Evolutionary conservation across 306 rosid species (phyloP), one percentile per base, ranked within the genome.

Genomic region (Medicago ruthenica): DNA sequence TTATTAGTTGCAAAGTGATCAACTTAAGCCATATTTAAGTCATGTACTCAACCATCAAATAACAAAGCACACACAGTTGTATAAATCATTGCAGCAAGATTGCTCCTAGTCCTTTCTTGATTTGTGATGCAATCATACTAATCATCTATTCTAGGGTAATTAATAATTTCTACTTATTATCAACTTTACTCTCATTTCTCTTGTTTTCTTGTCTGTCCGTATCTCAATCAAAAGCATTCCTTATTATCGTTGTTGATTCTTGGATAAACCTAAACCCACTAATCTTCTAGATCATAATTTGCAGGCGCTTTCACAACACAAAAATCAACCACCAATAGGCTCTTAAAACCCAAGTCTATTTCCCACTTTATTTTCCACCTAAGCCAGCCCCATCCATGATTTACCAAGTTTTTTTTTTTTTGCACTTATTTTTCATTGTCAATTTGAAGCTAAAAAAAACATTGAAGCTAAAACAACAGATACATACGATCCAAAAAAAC

Each of bases 211-310:
- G 36, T 17, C 36, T 5, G 27, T 34, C 73, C 47, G 51, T 13
- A 54, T 34, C 58, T 39, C 40, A 55, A 72, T 20, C 51, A 18
- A 57, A 57, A 57, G n/a, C 67, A 57, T 72, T 57, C 66, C 44
- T 13, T 70, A 72, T 17, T 21, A 20, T 14, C 60, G 40, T 42
- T 12, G 54, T 39, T 39, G 39, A 21, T 54, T 37, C 39, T 37
- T 41, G 57, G 55, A 40, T 41, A 73, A 22, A 58, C 41, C 57
- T 6, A 42, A 73, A 22, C 37, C 67, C 42, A 73, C 37, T 34
- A 73, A 73, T 40, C 9, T n/a, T 54, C 41, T 41, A 57, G 0
- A 39, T 20, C 24, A 21, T 58, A 57, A 41, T 41, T 72, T 37
- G 15, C 22, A 40, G 41, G 67, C 48, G 20, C 34, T 72, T 20